phyloP scores from a whole-genome alignment of 768 basidiomycete species.

The Lactifluus rugatus region DNA sequence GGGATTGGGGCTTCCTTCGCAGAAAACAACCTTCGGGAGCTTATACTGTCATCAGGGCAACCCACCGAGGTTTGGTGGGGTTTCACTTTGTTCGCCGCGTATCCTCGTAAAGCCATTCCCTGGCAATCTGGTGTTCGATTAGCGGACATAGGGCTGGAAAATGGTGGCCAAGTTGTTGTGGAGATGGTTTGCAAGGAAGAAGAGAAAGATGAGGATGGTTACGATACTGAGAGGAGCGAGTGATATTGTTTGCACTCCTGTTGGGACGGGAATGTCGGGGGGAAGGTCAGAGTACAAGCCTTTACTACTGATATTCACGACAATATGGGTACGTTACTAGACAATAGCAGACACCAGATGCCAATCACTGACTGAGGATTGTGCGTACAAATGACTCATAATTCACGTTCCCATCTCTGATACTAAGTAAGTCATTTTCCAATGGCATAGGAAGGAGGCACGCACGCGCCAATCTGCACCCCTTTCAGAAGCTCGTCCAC shows the following conservation, averaged over 20 bases:
- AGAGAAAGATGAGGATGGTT: slow-evolving; percentile 15
- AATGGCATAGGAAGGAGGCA: slow-evolving; percentile 20
- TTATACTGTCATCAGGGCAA: slow-evolving; percentile 21
- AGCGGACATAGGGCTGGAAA: slow-evolving; percentile 18
- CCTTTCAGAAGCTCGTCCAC: slow-evolving; percentile 97
- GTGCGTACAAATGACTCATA: slow-evolving; percentile 96
- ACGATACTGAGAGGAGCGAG: slow-evolving; percentile 19
- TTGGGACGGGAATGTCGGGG: no score
- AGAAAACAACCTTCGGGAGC: slow-evolving; percentile 31
- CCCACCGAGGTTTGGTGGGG: slow-evolving; percentile 51
- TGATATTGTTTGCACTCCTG: neutral
- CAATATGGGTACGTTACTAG: neutral
- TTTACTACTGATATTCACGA: neutral
- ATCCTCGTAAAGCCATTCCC: slow-evolving; percentile 56
- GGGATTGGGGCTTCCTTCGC: slow-evolving; percentile 29
- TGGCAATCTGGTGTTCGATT: slow-evolving; percentile 29
- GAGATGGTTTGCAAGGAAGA: slow-evolving; percentile 10
- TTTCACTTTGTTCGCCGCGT: slow-evolving; percentile 59
- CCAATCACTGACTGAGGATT: slow-evolving; percentile 70
- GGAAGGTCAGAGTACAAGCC: neutral
- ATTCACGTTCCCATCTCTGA: slow-evolving; percentile 92
- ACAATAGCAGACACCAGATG: neutral
- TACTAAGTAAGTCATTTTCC: neutral
- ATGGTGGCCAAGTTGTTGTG: slow-evolving; percentile 27
- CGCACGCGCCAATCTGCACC: slow-evolving; percentile 81